Base-by-base conservation (phyloP, 2,329 filamentous ascomycete species). In the Penicillium sp. region DNA sequence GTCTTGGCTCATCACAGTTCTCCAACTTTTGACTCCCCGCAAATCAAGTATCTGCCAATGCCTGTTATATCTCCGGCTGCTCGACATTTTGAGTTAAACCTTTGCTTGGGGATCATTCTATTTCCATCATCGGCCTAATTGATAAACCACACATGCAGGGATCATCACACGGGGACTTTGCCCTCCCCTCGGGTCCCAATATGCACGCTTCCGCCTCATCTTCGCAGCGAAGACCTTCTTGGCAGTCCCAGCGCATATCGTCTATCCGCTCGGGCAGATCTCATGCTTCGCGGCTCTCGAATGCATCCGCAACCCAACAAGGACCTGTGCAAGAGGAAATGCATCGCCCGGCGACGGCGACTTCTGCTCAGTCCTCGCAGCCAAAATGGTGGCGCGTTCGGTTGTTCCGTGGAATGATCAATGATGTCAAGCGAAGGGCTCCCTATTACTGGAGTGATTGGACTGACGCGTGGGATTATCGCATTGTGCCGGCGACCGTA, bases 381-480 rank as follows among this genome's bases (percentile, higher is more conserved):
- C 55, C 56, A 18, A 58, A 66, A 67, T 93, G 89, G 89, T 94
- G 88, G 86, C 87, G 82, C 66, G 82, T 92, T 23, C 80, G 80
- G 45, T 77, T 88, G 45, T 93, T 93, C 70, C 83, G 83, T 34
- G 90, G 90, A 64, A 95, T 95, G 84, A 70, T 85, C 52, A 85
- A 89, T 66, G 90, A 95, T 72, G 65, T 95, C 31, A 84, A 84
- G 59, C 84, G 89, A 52, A 78, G 90, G 57, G 81, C 81, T 7
- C 90, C 90, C 1, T 95, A 81, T 68, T 95, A 94, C 67, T 78
- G 76, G 73, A 92, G 87, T 71, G 90, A 95, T 71, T 95, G 88
- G 88, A 78, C 70, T 16, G 90, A 95, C 76, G 90, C 90, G 1
- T 94, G 89, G 89, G 88, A 95, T 68, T 95, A 95, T 75, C 84